Percentiles rank a stretch among this genome's conserved stretches.
These are phyloP conservation scores for Pistacia integerrima DNA, from an alignment of 345 rosid genomes.

Conservation along the genomic window DNA sequence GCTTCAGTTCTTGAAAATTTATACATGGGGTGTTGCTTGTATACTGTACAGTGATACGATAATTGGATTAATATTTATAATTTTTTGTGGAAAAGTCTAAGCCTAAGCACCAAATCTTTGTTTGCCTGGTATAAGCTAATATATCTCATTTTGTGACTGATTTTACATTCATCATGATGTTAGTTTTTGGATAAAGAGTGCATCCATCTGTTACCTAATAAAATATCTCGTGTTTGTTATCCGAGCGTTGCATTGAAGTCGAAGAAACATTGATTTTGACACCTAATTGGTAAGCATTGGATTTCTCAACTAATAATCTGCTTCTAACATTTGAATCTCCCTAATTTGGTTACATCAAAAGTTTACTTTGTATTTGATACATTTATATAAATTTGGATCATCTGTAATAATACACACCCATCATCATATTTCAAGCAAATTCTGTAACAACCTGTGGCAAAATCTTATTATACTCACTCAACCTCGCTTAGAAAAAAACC, in stretches of 20 bases:
- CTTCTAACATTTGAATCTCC: too few relatives aligned
- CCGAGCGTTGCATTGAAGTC: too few relatives aligned
- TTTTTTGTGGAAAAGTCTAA: neutral
- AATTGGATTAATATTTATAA: neutral
- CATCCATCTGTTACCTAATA: too few relatives aligned
- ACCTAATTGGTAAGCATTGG: too few relatives aligned
- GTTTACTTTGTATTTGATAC: too few relatives aligned
- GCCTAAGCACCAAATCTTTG: neutral
- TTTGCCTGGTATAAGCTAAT: neutral
- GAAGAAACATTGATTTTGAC: too few relatives aligned
- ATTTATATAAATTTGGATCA: too few relatives aligned
- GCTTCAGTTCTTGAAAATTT: neutral
- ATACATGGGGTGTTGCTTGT: constrained; percentile 3
- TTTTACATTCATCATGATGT: neutral
- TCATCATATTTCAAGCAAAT: constrained; percentile 4
- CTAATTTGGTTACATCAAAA: too few relatives aligned
- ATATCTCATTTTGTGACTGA: neutral
- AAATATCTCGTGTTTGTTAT: neutral
- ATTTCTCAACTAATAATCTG: too few relatives aligned
- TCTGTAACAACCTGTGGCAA: constrained; percentile 8
- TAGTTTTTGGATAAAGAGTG: neutral
- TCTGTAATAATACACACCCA: neutral
- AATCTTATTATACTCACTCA: constrained; percentile 9
- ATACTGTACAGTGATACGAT: constrained; percentile 7
- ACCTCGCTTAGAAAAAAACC: constrained; percentile 9